Conservation (phyloP, 805 yeast genomes). For the Candida insectalens region DNA sequence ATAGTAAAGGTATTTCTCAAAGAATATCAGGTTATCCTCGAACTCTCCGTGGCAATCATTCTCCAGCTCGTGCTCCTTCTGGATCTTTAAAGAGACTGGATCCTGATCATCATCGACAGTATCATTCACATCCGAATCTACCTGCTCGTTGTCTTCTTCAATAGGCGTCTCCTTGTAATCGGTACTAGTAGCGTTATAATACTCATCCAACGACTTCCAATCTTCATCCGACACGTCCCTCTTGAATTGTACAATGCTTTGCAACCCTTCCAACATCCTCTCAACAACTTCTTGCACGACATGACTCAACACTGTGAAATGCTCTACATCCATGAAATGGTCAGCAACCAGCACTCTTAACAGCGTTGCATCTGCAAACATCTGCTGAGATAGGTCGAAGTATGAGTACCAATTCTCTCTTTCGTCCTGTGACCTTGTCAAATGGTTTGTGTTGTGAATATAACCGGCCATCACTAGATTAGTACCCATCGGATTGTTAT, state of each 20-base stretch:
- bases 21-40: slow-evolving; percentile 9
- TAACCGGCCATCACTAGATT: slow-evolving; percentile 14
- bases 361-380: slow-evolving; percentile 29
- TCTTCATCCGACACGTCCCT: slow-evolving; percentile 9
- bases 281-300: slow-evolving; percentile 22
- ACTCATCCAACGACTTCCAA: slow-evolving; percentile 9
- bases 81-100: slow-evolving; percentile 1
- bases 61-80: not conserved
- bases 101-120: not conserved
- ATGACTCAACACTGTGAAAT: slow-evolving; percentile 17
- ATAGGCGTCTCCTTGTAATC: not conserved
- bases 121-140: not conserved
- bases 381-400: slow-evolving; percentile 27
- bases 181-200: slow-evolving; percentile 11
- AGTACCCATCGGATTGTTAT: slow-evolving; percentile 15
- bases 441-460: slow-evolving; percentile 17
- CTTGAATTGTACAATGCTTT: slow-evolving; percentile 13
- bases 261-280: slow-evolving; percentile 21
- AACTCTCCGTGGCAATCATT: slow-evolving; percentile 3
- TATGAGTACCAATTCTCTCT: slow-evolving; percentile 25
- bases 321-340: slow-evolving; percentile 14
- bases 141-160: not conserved
- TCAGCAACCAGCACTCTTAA: slow-evolving; percentile 26
- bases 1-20: slow-evolving; percentile 20
- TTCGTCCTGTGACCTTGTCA: slow-evolving; percentile 13